Base-by-base conservation (phyloP, 1,284 basidiomycete genomes). In the Pholiota adiposa region DNA sequence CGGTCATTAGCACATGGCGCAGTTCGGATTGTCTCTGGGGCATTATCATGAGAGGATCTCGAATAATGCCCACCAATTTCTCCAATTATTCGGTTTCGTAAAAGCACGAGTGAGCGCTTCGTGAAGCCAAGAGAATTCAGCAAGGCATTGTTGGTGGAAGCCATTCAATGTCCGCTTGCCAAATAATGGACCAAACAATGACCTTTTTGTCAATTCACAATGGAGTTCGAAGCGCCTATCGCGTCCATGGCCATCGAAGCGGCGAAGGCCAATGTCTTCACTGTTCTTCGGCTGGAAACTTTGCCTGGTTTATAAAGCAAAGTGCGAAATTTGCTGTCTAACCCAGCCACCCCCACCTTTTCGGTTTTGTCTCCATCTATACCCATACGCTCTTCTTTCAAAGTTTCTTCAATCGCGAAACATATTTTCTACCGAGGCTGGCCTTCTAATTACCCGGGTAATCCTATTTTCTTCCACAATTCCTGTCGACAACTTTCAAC, bases 381-480 rank as follows among this genome's bases (percentile, higher is more conserved):
- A 66, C 65, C 63, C 63, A 58, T 68, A 36, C 53, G 41, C 52
- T 19, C 33, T 62, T 60, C 60, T 38, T n/a, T 38, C 16, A 11
- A 38, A 7, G 12, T 38, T 38, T 12, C 40, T 52, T 62, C 36
- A 38, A 57, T 53, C 29, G 58, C 54, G 34, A 51, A 43, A 51
- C 29, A 54, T 56, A 4, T 55, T 53, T 49, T 64, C 58, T 63
- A 65, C 68, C 69, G 70, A 75, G 71, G 74, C 73, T 69, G 72
- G 73, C 70, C 73, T 67, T 70, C 67, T 64, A 63, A 66, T 69
- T 65, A 67, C 70, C 69, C 70, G 60, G 69, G 72, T 68, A 69
- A 69, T 70, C 65, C 57, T 66, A 60, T 60, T 64, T 66, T 64
- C 61, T 67, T 57, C 23, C 23, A 50, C 44, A 40, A 33, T 53